Evolutionary conservation across 2,329 filamentous ascomycete genomes (phyloP), one percentile per base, ranked within the genome.

Genomic region (Ophiostoma triangulosporum): DNA sequence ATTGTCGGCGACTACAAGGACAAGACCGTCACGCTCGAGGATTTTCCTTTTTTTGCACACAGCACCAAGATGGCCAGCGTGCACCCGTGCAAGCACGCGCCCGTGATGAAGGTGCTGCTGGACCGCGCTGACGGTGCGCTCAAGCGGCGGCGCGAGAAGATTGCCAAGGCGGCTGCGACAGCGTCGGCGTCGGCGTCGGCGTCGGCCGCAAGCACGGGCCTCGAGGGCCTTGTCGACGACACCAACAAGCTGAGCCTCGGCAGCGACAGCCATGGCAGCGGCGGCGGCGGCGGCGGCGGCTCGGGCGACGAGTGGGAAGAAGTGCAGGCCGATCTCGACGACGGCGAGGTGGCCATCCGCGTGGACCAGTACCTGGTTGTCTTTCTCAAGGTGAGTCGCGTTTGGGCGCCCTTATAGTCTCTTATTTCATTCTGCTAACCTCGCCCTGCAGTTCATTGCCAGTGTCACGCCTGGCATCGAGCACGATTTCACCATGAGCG

Each of bases 1-100:
- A 70, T 70, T 50, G 63, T 68, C 9, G 69, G 69, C 51, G 65
- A 68, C 51, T 71, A 70, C 59, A 64, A 65, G 55, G 65, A 71
- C 60, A 98, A 98, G 75, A 98, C 93, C 0, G 93, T 98, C 57
- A 98, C 93, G 1, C 81, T 97, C 56, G 93, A 98, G 66, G 89
- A 96, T 69, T 98, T 98, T 65, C 89, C 88, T 48, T 96, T 95
- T 73, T 93, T 94, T 66, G 86, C 88, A 59, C 84, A 87, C 64
- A 84, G 83, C 62, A 81, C 96, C 65, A 95, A 96, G 74, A 98
- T 96, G 80, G 93, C 91, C 32, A 93, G 86, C 31, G 87, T 98
- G 14, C 93, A 98, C 65, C 93, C 93, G 3, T 98, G 93, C 78
- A 94, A 93, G 66, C 93, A 98, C 66, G 93, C 93, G 9, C 86